Conservation (phyloP, 352 stramenopile genomes). For the Lagenidium sp. region DNA sequence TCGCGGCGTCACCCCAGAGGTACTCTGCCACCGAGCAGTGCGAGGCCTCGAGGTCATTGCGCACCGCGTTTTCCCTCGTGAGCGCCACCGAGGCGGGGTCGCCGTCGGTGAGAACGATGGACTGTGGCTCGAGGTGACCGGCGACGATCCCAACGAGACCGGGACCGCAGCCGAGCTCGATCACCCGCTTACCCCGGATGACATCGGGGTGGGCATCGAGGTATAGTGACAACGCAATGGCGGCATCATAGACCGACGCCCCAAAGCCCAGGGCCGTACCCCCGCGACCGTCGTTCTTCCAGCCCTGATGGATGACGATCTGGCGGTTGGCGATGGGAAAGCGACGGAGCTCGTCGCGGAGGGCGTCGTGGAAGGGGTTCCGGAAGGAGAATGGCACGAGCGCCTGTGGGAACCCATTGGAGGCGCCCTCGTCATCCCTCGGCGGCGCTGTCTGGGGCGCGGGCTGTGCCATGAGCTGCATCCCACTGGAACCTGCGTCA, state of each 20-base stretch:
- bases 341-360: slow-evolving; percentile 47
- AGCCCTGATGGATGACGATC: slow-evolving; percentile 66
- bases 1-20: slow-evolving; percentile 45
- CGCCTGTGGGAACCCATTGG: slow-evolving; percentile 7
- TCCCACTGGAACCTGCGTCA: too few relatives aligned
- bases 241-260: slow-evolving; percentile 75
- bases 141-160: slow-evolving; percentile 68
- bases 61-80: slow-evolving; percentile 42
- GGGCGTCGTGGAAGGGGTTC: slow-evolving; percentile 66
- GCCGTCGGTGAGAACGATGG: slow-evolving; percentile 61
- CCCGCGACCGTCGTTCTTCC: slow-evolving; percentile 65
- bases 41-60: slow-evolving; percentile 17
- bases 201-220: slow-evolving; percentile 40
- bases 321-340: slow-evolving; percentile 52
- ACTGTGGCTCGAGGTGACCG: slow-evolving; percentile 28
- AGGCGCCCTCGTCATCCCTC: too few relatives aligned
- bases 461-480: slow-evolving; percentile 17
- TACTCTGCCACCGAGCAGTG: slow-evolving; percentile 32
- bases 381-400: slow-evolving; percentile 68
- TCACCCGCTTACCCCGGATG: slow-evolving; percentile 39
- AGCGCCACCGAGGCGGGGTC: slow-evolving; percentile 60
- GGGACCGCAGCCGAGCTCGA: slow-evolving; percentile 68
- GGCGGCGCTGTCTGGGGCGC: slow-evolving; percentile 4
- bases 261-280: slow-evolving; percentile 69
- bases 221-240: slow-evolving; percentile 72